These are phyloP conservation scores for Xylaria digitata DNA, from an alignment of 2,329 filamentous ascomycete species.

Conservation along the genomic window DNA sequence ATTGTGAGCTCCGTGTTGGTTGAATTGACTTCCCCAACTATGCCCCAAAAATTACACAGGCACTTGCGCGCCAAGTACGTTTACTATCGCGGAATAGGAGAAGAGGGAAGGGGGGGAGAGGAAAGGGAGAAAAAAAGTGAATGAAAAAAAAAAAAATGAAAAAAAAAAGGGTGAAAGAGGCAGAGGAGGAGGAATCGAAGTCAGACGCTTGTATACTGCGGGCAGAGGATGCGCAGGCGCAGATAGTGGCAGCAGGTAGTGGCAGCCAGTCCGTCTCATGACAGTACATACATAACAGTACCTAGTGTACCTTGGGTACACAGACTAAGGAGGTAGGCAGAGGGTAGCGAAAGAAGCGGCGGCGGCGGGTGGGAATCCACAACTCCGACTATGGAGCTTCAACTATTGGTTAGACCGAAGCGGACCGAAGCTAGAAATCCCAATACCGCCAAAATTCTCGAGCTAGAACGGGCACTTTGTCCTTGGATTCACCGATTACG, in stretches of 20 bases:
- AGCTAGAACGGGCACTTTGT: neutral
- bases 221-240: slow-evolving; percentile 9
- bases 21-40: slow-evolving; percentile 13
- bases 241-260: neutral
- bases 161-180: neutral
- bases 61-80: slow-evolving; percentile 6
- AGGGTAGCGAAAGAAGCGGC: slow-evolving; percentile 5
- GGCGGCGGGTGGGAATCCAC: slow-evolving; percentile 22
- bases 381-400: slow-evolving; percentile 36
- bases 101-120: neutral
- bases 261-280: neutral
- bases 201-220: slow-evolving; percentile 17
- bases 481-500: slow-evolving; percentile 30
- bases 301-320: neutral
- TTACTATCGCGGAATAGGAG: slow-evolving; percentile 4
- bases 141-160: too few relatives aligned
- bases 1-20: neutral
- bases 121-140: slow-evolving; percentile 1
- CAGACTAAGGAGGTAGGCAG: neutral
- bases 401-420: slow-evolving; percentile 31
- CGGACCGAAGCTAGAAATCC: slow-evolving; percentile 14
- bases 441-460: slow-evolving; percentile 11
- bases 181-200: slow-evolving; percentile 25
- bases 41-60: neutral
- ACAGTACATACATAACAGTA: neutral